Conservation (phyloP, 208 protist genomes). For the Trypanosoma caninum region DNA sequence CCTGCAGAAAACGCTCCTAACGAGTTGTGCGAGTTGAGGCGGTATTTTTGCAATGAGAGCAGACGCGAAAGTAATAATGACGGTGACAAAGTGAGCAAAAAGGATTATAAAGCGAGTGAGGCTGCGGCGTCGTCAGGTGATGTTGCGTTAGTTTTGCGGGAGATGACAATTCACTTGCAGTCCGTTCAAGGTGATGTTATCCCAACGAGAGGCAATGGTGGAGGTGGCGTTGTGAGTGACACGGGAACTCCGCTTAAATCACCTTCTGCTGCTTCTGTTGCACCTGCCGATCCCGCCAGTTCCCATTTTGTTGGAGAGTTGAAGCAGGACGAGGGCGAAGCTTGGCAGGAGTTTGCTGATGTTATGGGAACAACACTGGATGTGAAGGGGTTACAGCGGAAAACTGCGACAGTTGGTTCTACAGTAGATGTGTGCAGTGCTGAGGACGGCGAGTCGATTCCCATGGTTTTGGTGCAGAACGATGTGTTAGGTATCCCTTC, state of each 20-base stretch:
- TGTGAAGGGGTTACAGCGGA: conserved; percentile 25
- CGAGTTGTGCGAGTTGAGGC: too few species aligned
- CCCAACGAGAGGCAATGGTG: not conserved
- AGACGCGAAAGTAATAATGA: too few species aligned
- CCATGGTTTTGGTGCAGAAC: too few species aligned
- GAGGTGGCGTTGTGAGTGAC: not conserved
- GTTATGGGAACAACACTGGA: conserved; percentile 43
- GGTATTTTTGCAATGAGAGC: too few species aligned
- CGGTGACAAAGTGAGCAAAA: too few species aligned
- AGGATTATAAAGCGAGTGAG: not conserved
- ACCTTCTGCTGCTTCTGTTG: not conserved
- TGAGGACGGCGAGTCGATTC: not conserved
- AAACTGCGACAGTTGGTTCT: not conserved
- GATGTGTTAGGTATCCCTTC: too few species aligned
- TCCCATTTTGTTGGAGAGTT: not conserved
- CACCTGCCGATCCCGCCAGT: conserved; percentile 12
- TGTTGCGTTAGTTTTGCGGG: conserved; percentile 30
- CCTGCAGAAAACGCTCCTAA: too few species aligned
- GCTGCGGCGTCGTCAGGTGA: not conserved
- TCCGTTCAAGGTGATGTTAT: not conserved
- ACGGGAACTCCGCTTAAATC: not conserved
- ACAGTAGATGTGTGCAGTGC: not conserved
- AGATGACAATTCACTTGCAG: conserved; percentile 38
- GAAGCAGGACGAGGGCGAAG: not conserved
- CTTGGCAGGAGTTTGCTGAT: conserved; percentile 41